A percentile compares a stretch with the other conserved stretches of the same genome.
phyloP scores from a whole-genome alignment of 148 eudicot genomes.

The Chenopodium suecicum region DNA sequence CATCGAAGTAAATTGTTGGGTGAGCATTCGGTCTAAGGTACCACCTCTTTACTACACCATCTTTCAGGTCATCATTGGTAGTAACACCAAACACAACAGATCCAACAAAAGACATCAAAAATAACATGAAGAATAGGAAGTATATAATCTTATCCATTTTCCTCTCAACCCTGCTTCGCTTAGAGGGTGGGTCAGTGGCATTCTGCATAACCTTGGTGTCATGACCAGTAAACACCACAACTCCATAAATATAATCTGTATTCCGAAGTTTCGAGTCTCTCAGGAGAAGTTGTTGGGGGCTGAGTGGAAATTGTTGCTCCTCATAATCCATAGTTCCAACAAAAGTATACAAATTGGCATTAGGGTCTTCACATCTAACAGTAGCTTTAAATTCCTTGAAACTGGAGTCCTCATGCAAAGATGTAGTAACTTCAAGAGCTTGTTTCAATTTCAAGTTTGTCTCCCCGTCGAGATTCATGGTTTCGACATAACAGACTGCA shows the following conservation, averaged over 20 bases:
- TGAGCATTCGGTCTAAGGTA: slow-evolving; percentile 65
- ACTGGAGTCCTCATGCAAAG: slow-evolving; percentile 49
- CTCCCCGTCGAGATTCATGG: slow-evolving; percentile 98
- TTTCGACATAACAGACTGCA: slow-evolving; percentile 86
- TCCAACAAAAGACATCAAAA: slow-evolving; percentile 62
- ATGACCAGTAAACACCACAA: slow-evolving; percentile 84
- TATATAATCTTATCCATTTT: slow-evolving; percentile 88
- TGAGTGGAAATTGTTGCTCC: slow-evolving; percentile 62
- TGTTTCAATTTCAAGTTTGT: slow-evolving; percentile 93
- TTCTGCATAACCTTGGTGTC: slow-evolving; percentile 97
- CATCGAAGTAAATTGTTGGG: slow-evolving; percentile 50
- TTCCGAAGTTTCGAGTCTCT: slow-evolving; percentile 88
- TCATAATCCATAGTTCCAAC: slow-evolving; percentile 81
- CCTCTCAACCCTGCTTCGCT: slow-evolving; percentile 85
- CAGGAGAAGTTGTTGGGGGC: slow-evolving; percentile 82
- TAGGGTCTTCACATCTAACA: slow-evolving; percentile 92
- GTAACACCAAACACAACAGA: slow-evolving; percentile 74
- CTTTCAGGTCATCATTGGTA: slow-evolving; percentile 54
- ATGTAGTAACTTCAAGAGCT: slow-evolving; percentile 68
- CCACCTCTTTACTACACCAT: slow-evolving; percentile 68
- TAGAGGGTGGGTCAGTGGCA: slow-evolving; percentile 89
- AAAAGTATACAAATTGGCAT: slow-evolving; percentile 80
- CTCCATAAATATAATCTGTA: slow-evolving; percentile 80
- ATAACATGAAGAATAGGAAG: slow-evolving; percentile 58
- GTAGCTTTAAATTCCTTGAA: slow-evolving; percentile 62